phyloP scores from a whole-genome alignment of 75 land plant species.

The Pinus tabuliformis region DNA sequence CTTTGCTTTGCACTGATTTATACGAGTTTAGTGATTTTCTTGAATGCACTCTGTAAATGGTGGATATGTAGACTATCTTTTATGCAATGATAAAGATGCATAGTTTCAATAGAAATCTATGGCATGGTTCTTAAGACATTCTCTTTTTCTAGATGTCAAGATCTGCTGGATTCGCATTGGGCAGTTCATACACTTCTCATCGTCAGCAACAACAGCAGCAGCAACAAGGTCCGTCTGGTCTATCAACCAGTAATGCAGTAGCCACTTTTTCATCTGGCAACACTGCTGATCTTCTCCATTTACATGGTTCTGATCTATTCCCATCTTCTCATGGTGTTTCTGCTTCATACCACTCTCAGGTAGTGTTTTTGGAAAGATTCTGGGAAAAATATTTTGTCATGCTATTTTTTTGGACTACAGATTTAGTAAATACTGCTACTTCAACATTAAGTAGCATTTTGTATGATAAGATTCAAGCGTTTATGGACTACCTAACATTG shows the following conservation, averaged over 20 bases:
- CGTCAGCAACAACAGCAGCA: slow-evolving; percentile 54
- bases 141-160: slow-evolving; percentile 66
- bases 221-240: not conserved
- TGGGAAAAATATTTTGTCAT: too few species aligned
- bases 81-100: too few species aligned
- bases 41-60: not conserved
- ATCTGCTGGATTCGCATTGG: slow-evolving; percentile 73
- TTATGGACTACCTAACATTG: too few species aligned
- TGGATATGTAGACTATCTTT: not conserved
- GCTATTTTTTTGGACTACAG: too few species aligned
- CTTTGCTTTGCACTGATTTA: not conserved
- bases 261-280: slow-evolving; percentile 14
- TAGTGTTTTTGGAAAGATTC: slow-evolving; percentile 5
- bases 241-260: not conserved
- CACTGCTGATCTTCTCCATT: slow-evolving; percentile 65
- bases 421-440: too few species aligned
- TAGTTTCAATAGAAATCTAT: not conserved
- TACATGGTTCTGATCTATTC: slow-evolving; percentile 73
- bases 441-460: too few species aligned
- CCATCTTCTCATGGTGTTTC: slow-evolving; percentile 63
- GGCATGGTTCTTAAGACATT: slow-evolving; percentile 1
- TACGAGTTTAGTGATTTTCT: not conserved
- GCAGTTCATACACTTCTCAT: slow-evolving; percentile 59
- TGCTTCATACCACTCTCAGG: slow-evolving; percentile 60
- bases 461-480: too few species aligned